Base-by-base conservation (phyloP, 495 filamentous ascomycete species). In the Cercophora scortea region DNA sequence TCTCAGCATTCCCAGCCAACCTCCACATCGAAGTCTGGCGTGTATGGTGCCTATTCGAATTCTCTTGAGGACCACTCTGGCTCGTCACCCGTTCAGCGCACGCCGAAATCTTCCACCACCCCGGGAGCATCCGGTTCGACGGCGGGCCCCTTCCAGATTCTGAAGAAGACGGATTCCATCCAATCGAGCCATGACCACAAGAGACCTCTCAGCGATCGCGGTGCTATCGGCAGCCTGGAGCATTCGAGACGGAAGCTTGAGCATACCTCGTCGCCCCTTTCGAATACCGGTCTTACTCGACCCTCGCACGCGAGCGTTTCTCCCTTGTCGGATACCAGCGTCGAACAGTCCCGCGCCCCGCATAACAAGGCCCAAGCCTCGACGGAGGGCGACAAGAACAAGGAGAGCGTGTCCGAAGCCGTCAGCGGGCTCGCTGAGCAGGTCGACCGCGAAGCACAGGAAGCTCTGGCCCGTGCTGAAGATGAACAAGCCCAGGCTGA, bases 361-460 rank as follows among this genome's bases (percentile, higher is more conserved):
- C 13, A 10, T 5, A 42, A 32, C 18, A 36, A 55, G 3, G 32
- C 38, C 16, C 16, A 32, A 1, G 45, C 34, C 15, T 19, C 15
- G 6, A 35, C 33, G n/a, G 49, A 56, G 33, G 45, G 35, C 35
- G 60, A 73, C 0, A 72, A 70, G 35, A 69, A 77, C 47, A 79
- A 74, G 32, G 82, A 86, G 63, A 87, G 80, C 34, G 87, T 94
- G 6, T 73, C 84, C 33, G 79, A 87, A 9, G 87, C 88, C 12
- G 74, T 91, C 32, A 79, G 71, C 36, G 83, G 84, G 25, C 74
- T 90, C 47, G 87, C 82, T 8, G 75, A 79, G 52, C 72, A 84
- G 61, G 83, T 85, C 44, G 79, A 87, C 48, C 77, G 81, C 49
- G 80, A 90, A 60, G 82, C 85, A 8, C 81, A 83, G 50, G 80